A percentile compares a stretch with the other conserved stretches of the same genome.
These are phyloP conservation scores for Tephrocybe sp. DNA, from an alignment of 768 basidiomycete species.

Conservation along the genomic window DNA sequence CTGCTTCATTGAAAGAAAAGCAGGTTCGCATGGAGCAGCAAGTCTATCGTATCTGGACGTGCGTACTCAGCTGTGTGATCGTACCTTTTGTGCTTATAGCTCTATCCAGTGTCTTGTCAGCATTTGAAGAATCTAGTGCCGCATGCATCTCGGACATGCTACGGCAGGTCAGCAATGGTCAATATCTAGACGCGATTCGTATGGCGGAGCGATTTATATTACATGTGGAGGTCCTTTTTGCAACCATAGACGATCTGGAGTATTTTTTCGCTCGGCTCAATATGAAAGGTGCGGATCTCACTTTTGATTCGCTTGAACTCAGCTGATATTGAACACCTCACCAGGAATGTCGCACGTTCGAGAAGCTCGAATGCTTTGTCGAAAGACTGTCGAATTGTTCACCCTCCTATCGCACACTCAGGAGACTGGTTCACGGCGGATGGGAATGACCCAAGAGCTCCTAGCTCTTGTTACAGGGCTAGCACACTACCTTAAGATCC, in stretches of 20 bases:
- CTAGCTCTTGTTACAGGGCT: constrained; percentile 97
- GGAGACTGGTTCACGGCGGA: constrained; percentile 84
- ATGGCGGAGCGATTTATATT: constrained; percentile 99
- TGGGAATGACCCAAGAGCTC: constrained; percentile 97
- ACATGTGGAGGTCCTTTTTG: constrained; percentile 97
- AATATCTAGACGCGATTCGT: constrained; percentile 94
- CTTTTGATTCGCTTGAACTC: constrained; percentile 2
- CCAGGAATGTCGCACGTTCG: constrained; percentile 97
- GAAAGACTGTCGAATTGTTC: constrained; percentile 98
- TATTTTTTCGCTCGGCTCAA: constrained; percentile 77
- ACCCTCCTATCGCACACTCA: constrained; percentile 94
- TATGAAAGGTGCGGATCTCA: constrained; percentile 68
- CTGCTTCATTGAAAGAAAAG: constrained; percentile 80
- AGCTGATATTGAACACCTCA: too few species aligned
- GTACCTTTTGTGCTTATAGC: constrained; percentile 12
- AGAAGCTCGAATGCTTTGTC: constrained; percentile 97
- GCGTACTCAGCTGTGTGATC: constrained; percentile 31
- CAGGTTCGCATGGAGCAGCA: constrained; percentile 95
- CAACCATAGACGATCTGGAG: constrained; percentile 95
- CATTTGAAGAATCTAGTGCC: constrained; percentile 98
- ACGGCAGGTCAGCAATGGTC: constrained; percentile 93
- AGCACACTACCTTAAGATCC: constrained; percentile 98
- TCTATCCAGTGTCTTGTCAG: constrained; percentile 75
- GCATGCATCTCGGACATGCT: constrained; percentile 99
- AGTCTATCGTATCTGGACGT: constrained; percentile 99